Evolutionary conservation across 1,284 basidiomycete genomes (phyloP).

Genomic region (Leccinum pachyderme): DNA sequence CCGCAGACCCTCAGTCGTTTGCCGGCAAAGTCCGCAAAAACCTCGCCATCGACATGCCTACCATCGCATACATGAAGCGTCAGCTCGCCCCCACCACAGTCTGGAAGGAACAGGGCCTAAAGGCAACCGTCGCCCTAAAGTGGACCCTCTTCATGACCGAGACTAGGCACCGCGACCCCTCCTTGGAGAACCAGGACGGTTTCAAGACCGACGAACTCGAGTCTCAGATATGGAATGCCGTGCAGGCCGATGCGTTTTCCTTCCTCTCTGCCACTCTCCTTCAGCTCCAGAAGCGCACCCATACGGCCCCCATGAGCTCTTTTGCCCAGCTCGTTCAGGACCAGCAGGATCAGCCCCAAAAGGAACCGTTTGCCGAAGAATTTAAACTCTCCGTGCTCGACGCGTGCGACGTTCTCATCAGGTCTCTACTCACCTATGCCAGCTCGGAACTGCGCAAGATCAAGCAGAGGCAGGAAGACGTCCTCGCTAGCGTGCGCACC

Average conservation of each 20-base stretch:
- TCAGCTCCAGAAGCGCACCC: conserved; percentile 48
- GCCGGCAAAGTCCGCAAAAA: conserved; percentile 44
- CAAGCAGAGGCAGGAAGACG: conserved; percentile 89
- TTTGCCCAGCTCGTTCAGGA: conserved; percentile 45
- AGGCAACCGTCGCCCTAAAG: conserved; percentile 75
- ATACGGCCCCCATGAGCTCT: conserved; percentile 43
- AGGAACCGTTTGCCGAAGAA: conserved; percentile 61
- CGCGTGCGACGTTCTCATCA: conserved; percentile 71
- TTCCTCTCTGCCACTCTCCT: conserved; percentile 64
- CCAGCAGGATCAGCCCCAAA: conserved; percentile 54
- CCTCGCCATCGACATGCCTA: conserved; percentile 44
- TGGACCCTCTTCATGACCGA: conserved; percentile 87
- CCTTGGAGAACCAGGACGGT: conserved; percentile 63
- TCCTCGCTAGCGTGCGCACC: conserved; percentile 60
- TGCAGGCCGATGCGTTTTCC: conserved; percentile 81
- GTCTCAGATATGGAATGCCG: conserved; percentile 75
- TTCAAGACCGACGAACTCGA: conserved; percentile 81
- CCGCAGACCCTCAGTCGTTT: conserved; percentile 52
- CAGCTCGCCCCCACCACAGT: conserved; percentile 49
- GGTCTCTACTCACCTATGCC: conserved; percentile 74
- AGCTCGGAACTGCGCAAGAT: conserved; percentile 88
- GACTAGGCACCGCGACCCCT: conserved; percentile 64
- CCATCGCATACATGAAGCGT: conserved; percentile 55
- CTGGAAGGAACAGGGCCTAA: conserved; percentile 77
- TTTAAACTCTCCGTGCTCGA: conserved; percentile 65